Evolutionary conservation across 805 yeast species (phyloP), one percentile per base, ranked within the genome.

Genomic region (Clavispora phyllophila): DNA sequence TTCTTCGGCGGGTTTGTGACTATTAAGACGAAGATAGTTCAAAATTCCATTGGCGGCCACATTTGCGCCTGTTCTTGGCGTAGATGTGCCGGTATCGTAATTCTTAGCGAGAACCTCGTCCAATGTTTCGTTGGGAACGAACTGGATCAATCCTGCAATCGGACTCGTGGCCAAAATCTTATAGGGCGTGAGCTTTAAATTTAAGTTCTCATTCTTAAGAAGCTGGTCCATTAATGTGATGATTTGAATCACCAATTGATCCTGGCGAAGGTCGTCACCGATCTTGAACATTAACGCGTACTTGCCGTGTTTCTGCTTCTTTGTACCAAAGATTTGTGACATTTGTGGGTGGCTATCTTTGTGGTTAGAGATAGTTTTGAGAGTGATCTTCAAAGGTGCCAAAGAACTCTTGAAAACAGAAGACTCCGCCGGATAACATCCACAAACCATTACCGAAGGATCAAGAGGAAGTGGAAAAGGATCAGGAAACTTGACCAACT

Each of bases 211-310:
- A 58, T 87, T 86, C 48, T 84, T 79, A 40, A 93, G 65, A 35
- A 93, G 74, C 58, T 81, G 87, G 59, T 93, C 96, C 96, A 93
- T 93, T 45, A 93, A 68, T 43, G 83, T 77, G 44, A 93, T 87
- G 47, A 93, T 87, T 62, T 93, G 99, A 39, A 89, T 85, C n/a
- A 93, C 95, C 49, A 93, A 74, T 62, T 93, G 99, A 68, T 93
- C 99, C 62, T 93, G 99, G 46, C 98, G 72, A 39, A 93, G 70
- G 60, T 93, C 99, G 49, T 86, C 99, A 12, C 99, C 99, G 39
- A 86, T 85, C 62, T 93, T 93, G 66, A 88, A 91, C 84, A 93
- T 91, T 28, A 93, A 66, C 5, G 95, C 81, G 60, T 88, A 93
- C 41, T 65, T 68, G 3, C 72, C 72, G 41, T 68, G 57, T 39